Conservation (phyloP, 176 grass and related monocot species). For the Juncus effusus region DNA sequence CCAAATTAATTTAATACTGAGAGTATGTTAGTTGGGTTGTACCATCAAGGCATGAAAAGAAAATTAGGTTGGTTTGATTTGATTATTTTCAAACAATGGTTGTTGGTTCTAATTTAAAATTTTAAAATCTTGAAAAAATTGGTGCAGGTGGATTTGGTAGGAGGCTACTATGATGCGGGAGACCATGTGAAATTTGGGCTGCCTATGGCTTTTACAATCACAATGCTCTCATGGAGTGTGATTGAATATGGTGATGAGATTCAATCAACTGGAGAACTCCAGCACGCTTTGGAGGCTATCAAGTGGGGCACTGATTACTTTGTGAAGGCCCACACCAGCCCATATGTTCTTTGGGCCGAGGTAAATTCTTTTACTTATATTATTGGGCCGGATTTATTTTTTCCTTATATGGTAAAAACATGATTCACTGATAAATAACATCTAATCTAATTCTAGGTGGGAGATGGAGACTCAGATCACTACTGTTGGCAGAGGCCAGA, state of each 20-base stretch:
- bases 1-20: slow-evolving; percentile 8
- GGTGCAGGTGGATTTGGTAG: slow-evolving; percentile 68
- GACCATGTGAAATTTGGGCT: slow-evolving; percentile 93
- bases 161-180: slow-evolving; percentile 87
- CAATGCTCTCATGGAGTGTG: slow-evolving; percentile 69
- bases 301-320: slow-evolving; percentile 95
- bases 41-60: slow-evolving; percentile 15
- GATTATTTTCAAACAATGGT: slow-evolving; percentile 16
- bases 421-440: too few relatives aligned
- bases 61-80: slow-evolving; percentile 33
- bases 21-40: slow-evolving; percentile 22
- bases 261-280: slow-evolving; percentile 51
- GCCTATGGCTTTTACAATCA: slow-evolving; percentile 89
- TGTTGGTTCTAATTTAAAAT: slow-evolving; percentile 2
- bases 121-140: not conserved
- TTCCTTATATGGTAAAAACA: too few relatives aligned
- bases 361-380: slow-evolving; percentile 15
- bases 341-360: slow-evolving; percentile 77
- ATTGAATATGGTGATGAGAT: slow-evolving; percentile 67
- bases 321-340: slow-evolving; percentile 70
- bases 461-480: slow-evolving; percentile 32
- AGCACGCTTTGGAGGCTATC: slow-evolving; percentile 52
- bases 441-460: slow-evolving; percentile 15
- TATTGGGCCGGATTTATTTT: not conserved
- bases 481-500: slow-evolving; percentile 40